Percentiles rank a stretch among this genome's conserved stretches.
phyloP scores from a whole-genome alignment of 2,329 filamentous ascomycete species.

The Aspergillus proliferans region DNA sequence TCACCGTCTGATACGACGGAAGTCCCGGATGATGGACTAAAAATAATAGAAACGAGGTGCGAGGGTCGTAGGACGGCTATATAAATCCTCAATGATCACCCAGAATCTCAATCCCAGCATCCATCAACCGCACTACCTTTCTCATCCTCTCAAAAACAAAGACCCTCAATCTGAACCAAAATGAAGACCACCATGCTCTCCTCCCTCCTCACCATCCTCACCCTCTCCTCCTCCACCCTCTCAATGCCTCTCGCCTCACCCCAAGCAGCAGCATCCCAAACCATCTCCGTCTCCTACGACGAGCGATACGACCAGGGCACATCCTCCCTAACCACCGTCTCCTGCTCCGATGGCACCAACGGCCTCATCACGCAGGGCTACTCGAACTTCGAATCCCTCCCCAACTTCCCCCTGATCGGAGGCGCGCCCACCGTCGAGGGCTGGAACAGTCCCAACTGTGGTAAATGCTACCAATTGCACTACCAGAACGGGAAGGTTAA shows the following conservation, averaged over 20 bases:
- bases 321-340: constrained; percentile 51
- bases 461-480: constrained; percentile 47
- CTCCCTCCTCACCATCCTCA: constrained; percentile 14
- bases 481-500: constrained; percentile 36
- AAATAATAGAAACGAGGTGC: background rate
- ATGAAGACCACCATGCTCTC: constrained; percentile 22
- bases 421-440: constrained; percentile 43
- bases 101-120: background rate
- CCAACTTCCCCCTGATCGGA: constrained; percentile 45
- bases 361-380: constrained; percentile 29
- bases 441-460: constrained; percentile 46
- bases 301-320: constrained; percentile 58
- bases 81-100: background rate
- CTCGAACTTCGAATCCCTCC: constrained; percentile 39
- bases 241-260: constrained; percentile 12
- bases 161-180: constrained; percentile 3
- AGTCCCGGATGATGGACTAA: background rate
- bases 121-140: background rate
- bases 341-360: constrained; percentile 33
- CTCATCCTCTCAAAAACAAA: background rate
- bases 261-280: constrained; percentile 7
- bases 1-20: background rate
- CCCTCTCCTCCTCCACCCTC: constrained; percentile 18
- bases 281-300: constrained; percentile 61
- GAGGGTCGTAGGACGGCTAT: background rate